Conservation (phyloP, 176 grass and related monocot species). For the Hsuehochloa calcarea region DNA sequence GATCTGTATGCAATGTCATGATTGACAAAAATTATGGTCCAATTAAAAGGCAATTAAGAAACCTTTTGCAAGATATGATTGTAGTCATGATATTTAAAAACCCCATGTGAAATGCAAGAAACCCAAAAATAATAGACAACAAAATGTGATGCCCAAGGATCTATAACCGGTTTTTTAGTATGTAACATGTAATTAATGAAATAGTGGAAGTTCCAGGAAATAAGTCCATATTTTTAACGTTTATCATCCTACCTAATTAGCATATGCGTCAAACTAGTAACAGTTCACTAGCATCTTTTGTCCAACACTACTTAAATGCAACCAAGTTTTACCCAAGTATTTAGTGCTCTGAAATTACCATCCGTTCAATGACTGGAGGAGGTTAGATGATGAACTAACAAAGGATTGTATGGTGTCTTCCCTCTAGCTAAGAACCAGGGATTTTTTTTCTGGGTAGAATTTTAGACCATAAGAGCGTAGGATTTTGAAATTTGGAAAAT, state of each 20-base stretch:
- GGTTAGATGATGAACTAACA: background rate
- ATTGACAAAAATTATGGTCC: slow-evolving; percentile 1
- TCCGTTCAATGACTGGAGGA: background rate
- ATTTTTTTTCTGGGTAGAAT: background rate
- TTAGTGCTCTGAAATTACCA: background rate
- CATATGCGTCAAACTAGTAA: background rate
- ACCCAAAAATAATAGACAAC: background rate
- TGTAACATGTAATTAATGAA: background rate
- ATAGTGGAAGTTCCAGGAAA: background rate
- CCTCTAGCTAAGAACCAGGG: background rate
- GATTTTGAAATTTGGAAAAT: background rate
- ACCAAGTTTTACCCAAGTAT: background rate
- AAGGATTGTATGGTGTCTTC: background rate
- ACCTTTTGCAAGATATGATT: background rate
- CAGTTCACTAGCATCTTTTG: no score
- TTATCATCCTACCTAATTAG: background rate
- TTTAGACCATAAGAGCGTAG: background rate
- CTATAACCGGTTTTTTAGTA: background rate
- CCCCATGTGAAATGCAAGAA: background rate
- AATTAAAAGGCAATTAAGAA: background rate
- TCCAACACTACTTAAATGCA: no score
- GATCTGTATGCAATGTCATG: slow-evolving; percentile 54
- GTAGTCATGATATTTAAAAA: background rate
- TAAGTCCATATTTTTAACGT: background rate
- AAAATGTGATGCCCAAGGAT: background rate